A percentile compares a stretch with the other conserved stretches of the same genome.
phyloP scores from a whole-genome alignment of 805 yeast species.

The Hanseniaspora jakobsenii region DNA sequence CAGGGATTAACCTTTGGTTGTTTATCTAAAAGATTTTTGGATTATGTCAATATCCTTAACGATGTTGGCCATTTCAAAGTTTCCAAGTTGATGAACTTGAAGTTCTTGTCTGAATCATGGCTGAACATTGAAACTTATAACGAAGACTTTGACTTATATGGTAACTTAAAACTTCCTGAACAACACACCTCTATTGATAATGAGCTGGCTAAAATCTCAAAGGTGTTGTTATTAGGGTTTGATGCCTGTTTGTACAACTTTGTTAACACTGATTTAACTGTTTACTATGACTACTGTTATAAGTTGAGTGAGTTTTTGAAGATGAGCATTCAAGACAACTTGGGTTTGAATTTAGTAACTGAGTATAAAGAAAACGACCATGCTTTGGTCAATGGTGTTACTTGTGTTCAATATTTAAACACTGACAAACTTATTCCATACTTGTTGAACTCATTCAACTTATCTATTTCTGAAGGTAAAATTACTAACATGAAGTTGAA shows the following conservation, averaged over 20 bases:
- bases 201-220: constrained; percentile 4
- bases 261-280: constrained; percentile 63
- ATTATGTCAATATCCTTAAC: constrained; percentile 32
- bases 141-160: constrained; percentile 10
- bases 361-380: constrained; percentile 9
- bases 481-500: constrained; percentile 14
- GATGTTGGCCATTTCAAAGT: neutral
- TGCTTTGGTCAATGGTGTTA: constrained; percentile 13
- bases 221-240: constrained; percentile 52
- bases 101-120: constrained; percentile 2
- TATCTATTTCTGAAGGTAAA: constrained; percentile 12
- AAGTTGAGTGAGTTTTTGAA: constrained; percentile 26
- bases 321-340: constrained; percentile 1
- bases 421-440: constrained; percentile 2
- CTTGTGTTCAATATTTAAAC: constrained; percentile 15
- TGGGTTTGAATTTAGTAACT: constrained; percentile 9
- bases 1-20: constrained; percentile 75
- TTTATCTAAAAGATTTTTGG: constrained; percentile 64
- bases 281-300: constrained; percentile 61
- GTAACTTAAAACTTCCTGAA: constrained; percentile 27
- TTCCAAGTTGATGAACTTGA: constrained; percentile 4
- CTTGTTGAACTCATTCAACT: constrained; percentile 10
- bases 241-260: constrained; percentile 94
- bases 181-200: constrained; percentile 58
- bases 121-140: constrained; percentile 4